A percentile compares a stretch with the other conserved stretches of the same genome.
Conservation (phyloP, 1,139 yeast genomes). For the Yamadazyma friedrichii region DNA sequence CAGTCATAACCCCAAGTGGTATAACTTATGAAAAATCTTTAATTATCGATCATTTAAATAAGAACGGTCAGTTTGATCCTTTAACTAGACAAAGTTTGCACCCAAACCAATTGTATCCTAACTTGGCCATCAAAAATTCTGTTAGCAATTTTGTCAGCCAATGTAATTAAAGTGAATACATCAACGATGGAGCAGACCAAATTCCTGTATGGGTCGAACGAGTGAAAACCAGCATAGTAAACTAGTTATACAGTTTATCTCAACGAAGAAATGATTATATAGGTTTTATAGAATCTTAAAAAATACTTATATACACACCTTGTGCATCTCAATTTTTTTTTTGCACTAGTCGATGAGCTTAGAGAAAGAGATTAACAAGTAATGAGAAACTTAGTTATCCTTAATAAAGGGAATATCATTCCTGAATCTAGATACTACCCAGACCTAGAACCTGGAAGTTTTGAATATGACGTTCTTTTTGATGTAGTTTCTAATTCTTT, state of each 20-base stretch:
- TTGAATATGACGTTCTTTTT: conserved; percentile 76
- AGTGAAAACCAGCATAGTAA: no score
- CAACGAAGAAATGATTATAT: no score
- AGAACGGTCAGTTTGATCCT: conserved; percentile 39
- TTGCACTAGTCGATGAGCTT: conserved; percentile 6
- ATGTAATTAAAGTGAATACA: not conserved
- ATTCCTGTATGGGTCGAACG: no score
- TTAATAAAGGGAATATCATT: conserved; percentile 53
- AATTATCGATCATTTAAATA: conserved; percentile 36
- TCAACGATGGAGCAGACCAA: not conserved
- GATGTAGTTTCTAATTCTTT: conserved; percentile 76
- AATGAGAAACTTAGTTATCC: conserved; percentile 60
- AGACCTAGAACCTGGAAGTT: conserved; percentile 54
- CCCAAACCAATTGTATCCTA: conserved; percentile 42
- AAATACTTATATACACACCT: not conserved
- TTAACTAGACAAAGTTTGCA: conserved; percentile 32
- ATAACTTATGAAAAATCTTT: conserved; percentile 45
- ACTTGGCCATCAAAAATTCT: conserved; percentile 41
- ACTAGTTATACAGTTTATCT: no score
- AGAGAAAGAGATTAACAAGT: not conserved
- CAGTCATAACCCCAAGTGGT: conserved; percentile 52
- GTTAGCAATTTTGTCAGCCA: conserved; percentile 17
- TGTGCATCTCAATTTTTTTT: not conserved
- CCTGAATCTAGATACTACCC: conserved; percentile 57
- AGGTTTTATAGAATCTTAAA: no score